Evolutionary conservation across 768 basidiomycete species (phyloP).

Genomic region (Vararia minispora): DNA sequence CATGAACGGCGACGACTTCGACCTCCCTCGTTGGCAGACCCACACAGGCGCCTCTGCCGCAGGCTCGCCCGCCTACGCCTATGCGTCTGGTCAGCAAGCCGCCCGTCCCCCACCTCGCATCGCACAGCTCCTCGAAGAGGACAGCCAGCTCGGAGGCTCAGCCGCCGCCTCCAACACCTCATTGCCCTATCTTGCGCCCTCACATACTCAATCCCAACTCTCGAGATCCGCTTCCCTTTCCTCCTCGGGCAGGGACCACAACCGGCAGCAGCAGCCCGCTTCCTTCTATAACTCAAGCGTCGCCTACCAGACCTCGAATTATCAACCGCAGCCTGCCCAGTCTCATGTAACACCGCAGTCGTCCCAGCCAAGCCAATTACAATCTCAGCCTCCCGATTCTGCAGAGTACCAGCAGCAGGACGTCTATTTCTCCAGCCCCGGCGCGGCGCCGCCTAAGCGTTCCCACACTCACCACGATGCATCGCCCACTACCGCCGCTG

Average conservation of each 20-base stretch:
- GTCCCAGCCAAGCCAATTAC: conserved; percentile 13
- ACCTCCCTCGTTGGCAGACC: conserved; percentile 48
- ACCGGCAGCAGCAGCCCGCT: conserved; percentile 22
- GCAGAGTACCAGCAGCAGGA: conserved; percentile 41
- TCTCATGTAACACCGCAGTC: conserved; percentile 25
- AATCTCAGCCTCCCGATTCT: conserved; percentile 24
- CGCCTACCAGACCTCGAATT: conserved; percentile 46
- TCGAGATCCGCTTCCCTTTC: conserved; percentile 58
- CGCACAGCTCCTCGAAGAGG: conserved; percentile 56
- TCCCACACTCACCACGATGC: conserved; percentile 43
- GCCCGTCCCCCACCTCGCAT: conserved; percentile 46
- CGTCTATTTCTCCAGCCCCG: conserved; percentile 48
- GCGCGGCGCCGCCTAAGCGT: conserved; percentile 41
- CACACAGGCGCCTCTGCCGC: conserved; percentile 28
- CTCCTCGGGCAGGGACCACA: conserved; percentile 27
- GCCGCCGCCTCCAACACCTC: conserved; percentile 23
- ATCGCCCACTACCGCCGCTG: conserved; percentile 34
- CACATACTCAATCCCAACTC: conserved; percentile 41
- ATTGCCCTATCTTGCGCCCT: conserved; percentile 41
- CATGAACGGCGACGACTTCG: conserved; percentile 74
- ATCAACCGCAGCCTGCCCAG: too few species aligned
- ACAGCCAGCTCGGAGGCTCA: conserved; percentile 34
- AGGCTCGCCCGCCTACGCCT: conserved; percentile 45
- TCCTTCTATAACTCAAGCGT: conserved; percentile 50
- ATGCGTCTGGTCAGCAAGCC: conserved; percentile 41